Evolutionary conservation across 345 rosid species (phyloP).

Genomic region (Brassica incana): DNA sequence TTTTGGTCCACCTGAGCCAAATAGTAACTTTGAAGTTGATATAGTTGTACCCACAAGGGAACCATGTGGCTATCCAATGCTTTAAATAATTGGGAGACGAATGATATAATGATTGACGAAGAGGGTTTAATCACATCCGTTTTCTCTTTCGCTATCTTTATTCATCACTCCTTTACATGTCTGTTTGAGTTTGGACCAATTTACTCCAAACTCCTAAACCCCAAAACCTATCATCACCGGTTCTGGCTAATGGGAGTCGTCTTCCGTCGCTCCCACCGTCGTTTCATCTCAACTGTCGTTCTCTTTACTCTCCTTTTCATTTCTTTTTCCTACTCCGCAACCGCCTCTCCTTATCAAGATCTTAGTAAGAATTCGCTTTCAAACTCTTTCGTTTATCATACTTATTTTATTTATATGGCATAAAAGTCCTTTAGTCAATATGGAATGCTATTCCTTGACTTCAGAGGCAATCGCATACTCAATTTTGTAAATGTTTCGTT

Average conservation of each 20-base stretch:
- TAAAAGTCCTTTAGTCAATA: background rate
- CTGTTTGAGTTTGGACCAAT: constrained; percentile 10
- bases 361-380: constrained; percentile 3
- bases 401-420: background rate
- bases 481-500: background rate
- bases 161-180: constrained; percentile 2
- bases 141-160: background rate
- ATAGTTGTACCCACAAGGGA: constrained; percentile 1
- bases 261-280: background rate
- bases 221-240: background rate
- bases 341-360: background rate
- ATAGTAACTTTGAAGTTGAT: constrained; percentile 2
- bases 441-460: background rate
- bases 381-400: constrained; percentile 1
- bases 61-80: constrained; percentile 9
- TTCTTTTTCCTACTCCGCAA: background rate
- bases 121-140: background rate
- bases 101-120: constrained; percentile 17
- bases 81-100: constrained; percentile 12
- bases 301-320: constrained; percentile 9
- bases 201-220: constrained; percentile 15
- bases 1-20: constrained; percentile 15
- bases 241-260: constrained; percentile 22
- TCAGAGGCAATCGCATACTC: background rate
- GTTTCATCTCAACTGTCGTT: constrained; percentile 18